These are phyloP conservation scores for Serendipita sp. DNA, from an alignment of 768 basidiomycete genomes.

Conservation along the genomic window DNA sequence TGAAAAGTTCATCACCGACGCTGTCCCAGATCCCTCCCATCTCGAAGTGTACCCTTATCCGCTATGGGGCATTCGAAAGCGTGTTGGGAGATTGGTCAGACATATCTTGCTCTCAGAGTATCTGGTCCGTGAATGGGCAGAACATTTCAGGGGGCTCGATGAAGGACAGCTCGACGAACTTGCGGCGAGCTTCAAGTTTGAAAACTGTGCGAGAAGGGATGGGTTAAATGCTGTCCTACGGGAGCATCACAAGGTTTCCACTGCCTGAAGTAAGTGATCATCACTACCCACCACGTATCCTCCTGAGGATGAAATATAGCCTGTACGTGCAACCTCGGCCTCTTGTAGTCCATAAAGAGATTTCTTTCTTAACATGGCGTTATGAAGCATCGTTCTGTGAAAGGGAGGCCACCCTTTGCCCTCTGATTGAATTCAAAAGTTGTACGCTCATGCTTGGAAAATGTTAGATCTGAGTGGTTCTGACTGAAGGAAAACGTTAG, in stretches of 20 bases:
- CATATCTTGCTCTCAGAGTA: constrained; percentile 58
- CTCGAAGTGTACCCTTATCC: constrained; percentile 46
- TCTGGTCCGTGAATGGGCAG: constrained; percentile 58
- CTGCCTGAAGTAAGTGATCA: too few species aligned
- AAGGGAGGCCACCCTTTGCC: too few species aligned
- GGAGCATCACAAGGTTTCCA: constrained; percentile 11
- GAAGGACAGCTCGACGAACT: constrained; percentile 51
- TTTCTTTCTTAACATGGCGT: too few species aligned
- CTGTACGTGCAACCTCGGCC: too few species aligned
- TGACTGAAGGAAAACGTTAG: too few species aligned
- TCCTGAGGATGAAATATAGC: too few species aligned
- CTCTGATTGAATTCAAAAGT: too few species aligned
- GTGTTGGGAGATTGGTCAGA: constrained; percentile 44
- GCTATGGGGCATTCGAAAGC: constrained; percentile 43
- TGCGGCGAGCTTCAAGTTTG: constrained; percentile 60
- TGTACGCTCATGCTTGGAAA: too few species aligned
- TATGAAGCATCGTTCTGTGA: too few species aligned
- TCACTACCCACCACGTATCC: too few species aligned
- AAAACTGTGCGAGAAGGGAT: constrained; percentile 51
- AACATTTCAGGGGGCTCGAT: constrained; percentile 44
- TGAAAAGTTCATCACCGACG: constrained; percentile 38
- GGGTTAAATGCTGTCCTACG: constrained; percentile 35
- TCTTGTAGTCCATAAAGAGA: too few species aligned
- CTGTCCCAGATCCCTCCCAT: constrained; percentile 28
- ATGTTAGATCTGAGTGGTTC: too few species aligned